Evolutionary conservation across 2,329 filamentous ascomycete species (phyloP), one percentile per base, ranked within the genome.

Genomic region (Epichloe scottii): DNA sequence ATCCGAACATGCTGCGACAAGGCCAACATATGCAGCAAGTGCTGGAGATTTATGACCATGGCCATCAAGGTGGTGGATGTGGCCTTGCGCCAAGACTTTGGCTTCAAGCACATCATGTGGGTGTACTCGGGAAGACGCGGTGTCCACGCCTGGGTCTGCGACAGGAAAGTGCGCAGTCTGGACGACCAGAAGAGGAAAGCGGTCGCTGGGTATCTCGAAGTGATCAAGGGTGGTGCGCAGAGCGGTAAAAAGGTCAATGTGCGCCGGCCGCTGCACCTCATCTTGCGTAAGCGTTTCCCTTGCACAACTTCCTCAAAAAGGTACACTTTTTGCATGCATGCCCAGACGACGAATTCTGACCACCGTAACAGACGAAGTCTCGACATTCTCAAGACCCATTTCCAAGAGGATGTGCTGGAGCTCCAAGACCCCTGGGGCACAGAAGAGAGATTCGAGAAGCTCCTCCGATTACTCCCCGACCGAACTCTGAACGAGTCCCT

Each of bases 41-140:
- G 93, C 71, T 98, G 93, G 93, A 77, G 85, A 47, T 98, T 97
- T 67, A 94, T 95, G 60, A 95, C 88, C 23, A 97, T 98, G 89
- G 87, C 93, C 7, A 91, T 98, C 65, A 93, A 94, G 64, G 89
- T 96, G 15, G 76, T 97, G 12, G 91, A 97, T 65, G 76, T 80
- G 12, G 89, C 90, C 0, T 68, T 98, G 59, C 78, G 89, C 49
- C 89, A 97, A 19, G 93, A 98, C 67, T 96, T 98, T 70, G 93
- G 90, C 44, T 98, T 96, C 69, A 83, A 87, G 63, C 91, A 98
- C 68, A 91, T 98, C 62, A 77, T 98, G 67, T 98, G 93, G 93
- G 90, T 98, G 6, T 98, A 98, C 68, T 98, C 93, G 0, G 93
- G 93, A 59, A 85, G 93, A 68, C 82, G 93, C 77, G 93, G 93